Base-by-base conservation (phyloP, 768 basidiomycete species). In the Suillus ampliporus region DNA sequence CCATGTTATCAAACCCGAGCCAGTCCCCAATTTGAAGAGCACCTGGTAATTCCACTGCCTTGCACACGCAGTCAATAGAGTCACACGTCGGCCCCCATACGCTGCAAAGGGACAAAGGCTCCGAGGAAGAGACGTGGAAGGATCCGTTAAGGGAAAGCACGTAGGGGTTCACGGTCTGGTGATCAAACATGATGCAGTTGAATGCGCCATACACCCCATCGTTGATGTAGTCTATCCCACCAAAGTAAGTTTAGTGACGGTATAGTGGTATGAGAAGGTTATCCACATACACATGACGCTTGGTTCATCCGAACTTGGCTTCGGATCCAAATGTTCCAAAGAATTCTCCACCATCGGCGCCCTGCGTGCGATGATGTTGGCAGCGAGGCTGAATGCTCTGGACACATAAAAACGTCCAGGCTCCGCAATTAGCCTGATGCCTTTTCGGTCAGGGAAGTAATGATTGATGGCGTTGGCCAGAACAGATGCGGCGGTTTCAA, bases 51-150 rank as follows among this genome's bases (percentile, higher is more conserved):
- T 76, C 80, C 58, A 82, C 82, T 62, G 78, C 82, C 68, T 83
- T 82, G 71, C 83, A 89, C 61, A 99, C 95, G 73, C 92, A 91
- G 79, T 99, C 97, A 71, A 99, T 94, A 38, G 93, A 94, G 74
- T 99, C 97, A 83, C 97, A 99, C 10, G 97, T 99, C 50, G 97
- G 97, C 14, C 97, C 97, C 97, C 97, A 99, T 56, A 99, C 87
- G 75, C 90, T 92, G 79, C 89, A 84, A 13, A 80, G 62, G 58
- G 81, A 78, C 72, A 79, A 75, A 17, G 78, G 74, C 72, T 83
- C 80, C 61, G 74, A 73, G 47, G 70, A 69, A 54, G 71, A 60
- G 61, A 75, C 66, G 64, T 74, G 71, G 76, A 90, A 89, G 3
- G 88, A 89, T 44, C 85, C 85, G 57, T 83, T 80, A 78, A 92